A percentile compares a stretch with the other conserved stretches of the same genome.
Conservation (phyloP, 495 filamentous ascomycete species). For the Aspergillus saccharolyticus region DNA sequence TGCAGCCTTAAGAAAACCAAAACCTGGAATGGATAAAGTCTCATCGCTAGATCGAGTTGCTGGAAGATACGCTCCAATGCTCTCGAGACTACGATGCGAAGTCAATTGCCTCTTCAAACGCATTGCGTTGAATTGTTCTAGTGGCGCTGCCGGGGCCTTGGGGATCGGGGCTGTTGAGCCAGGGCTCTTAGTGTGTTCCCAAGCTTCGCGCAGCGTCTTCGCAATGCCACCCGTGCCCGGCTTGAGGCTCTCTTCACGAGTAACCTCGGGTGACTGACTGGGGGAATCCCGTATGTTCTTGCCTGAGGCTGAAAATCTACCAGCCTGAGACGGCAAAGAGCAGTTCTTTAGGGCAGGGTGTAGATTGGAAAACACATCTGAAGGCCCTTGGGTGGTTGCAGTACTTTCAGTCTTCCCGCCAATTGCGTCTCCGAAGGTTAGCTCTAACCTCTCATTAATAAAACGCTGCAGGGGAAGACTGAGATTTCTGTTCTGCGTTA, state of each 20-base stretch:
- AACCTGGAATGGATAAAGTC: background rate
- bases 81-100: constrained; percentile 36
- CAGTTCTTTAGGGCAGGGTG: constrained; percentile 3
- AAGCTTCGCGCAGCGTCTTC: constrained; percentile 7
- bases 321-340: constrained; percentile 4
- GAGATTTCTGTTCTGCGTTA: constrained; percentile 31
- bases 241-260: constrained; percentile 15
- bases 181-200: constrained; percentile 15
- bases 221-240: background rate
- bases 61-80: constrained; percentile 30
- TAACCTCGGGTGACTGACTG: constrained; percentile 17
- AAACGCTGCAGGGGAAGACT: constrained; percentile 44
- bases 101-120: constrained; percentile 31
- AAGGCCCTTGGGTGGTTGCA: constrained; percentile 3
- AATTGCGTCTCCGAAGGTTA: constrained; percentile 22
- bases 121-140: constrained; percentile 22
- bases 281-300: constrained; percentile 13
- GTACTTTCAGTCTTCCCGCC: constrained; percentile 10
- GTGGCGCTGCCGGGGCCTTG: constrained; percentile 14
- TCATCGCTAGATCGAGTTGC: constrained; percentile 2
- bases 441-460: constrained; percentile 40
- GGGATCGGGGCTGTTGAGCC: constrained; percentile 14
- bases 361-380: constrained; percentile 9
- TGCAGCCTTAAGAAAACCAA: constrained; percentile 14
- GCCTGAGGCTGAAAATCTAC: constrained; percentile 10